Evolutionary conservation across 2,329 filamentous ascomycete genomes (phyloP).

Genomic region (Trematosphaeria pertusa): DNA sequence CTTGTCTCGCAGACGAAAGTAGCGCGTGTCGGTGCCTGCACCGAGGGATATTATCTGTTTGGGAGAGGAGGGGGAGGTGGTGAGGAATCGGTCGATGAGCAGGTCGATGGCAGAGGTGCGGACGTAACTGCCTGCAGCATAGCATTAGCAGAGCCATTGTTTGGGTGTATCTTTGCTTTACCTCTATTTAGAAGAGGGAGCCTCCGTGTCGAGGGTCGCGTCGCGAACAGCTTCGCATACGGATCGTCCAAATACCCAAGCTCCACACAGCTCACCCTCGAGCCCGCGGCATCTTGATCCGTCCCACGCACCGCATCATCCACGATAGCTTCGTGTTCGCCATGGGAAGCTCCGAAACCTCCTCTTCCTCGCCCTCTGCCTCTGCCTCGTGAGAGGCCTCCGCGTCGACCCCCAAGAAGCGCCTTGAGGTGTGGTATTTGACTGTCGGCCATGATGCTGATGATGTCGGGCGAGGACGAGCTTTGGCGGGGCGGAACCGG

Average conservation of each 20-base stretch:
- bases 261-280: slow-evolving; percentile 85
- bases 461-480: slow-evolving; percentile 18
- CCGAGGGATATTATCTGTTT: slow-evolving; percentile 91
- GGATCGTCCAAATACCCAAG: slow-evolving; percentile 84
- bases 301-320: slow-evolving; percentile 86
- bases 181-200: slow-evolving; percentile 95
- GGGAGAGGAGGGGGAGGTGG: slow-evolving; percentile 42
- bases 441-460: slow-evolving; percentile 67
- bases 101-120: slow-evolving; percentile 83
- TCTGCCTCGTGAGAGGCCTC: slow-evolving; percentile 56
- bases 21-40: slow-evolving; percentile 90
- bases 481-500: slow-evolving; percentile 37
- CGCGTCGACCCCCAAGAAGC: slow-evolving; percentile 59
- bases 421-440: slow-evolving; percentile 81
- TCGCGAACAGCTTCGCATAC: slow-evolving; percentile 75
- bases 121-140: slow-evolving; percentile 79
- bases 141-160: slow-evolving; percentile 3
- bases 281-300: slow-evolving; percentile 89
- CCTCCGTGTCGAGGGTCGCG: slow-evolving; percentile 64
- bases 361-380: slow-evolving; percentile 55
- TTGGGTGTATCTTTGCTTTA: slow-evolving; percentile 49
- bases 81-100: slow-evolving; percentile 76
- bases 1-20: slow-evolving; percentile 73
- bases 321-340: slow-evolving; percentile 53
- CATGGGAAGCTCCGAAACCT: slow-evolving; percentile 26